These are phyloP conservation scores for Reutealis trisperma DNA, from an alignment of 345 rosid species.

Conservation along the genomic window DNA sequence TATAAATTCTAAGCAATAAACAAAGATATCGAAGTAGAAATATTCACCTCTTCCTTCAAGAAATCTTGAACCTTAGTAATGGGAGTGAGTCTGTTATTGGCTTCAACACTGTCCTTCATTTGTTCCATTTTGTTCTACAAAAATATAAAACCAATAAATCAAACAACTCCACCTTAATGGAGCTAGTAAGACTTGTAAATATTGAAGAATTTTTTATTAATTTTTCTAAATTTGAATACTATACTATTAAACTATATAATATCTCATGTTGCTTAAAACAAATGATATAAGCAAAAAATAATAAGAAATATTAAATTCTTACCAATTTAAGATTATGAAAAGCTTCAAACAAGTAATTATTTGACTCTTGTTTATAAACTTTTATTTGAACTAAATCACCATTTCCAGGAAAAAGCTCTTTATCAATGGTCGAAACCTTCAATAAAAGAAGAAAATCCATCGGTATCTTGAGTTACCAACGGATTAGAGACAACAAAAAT, in stretches of 20 bases:
- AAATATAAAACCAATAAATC: slow-evolving; percentile 8
- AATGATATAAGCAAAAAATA: too few relatives aligned
- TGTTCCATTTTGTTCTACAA: slow-evolving; percentile 48
- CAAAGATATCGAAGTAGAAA: neutral
- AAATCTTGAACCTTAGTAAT: slow-evolving; percentile 30
- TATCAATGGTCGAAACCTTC: too few relatives aligned
- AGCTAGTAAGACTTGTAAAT: too few relatives aligned
- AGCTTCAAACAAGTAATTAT: slow-evolving; percentile 21
- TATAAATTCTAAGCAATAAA: neutral
- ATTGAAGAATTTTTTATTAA: too few relatives aligned
- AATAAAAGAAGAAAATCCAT: too few relatives aligned
- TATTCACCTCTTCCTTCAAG: slow-evolving; percentile 62
- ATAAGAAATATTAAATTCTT: neutral
- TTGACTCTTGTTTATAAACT: slow-evolving; percentile 34
- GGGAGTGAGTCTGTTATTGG: slow-evolving; percentile 27
- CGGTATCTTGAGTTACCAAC: too few relatives aligned
- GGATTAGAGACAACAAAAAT: too few relatives aligned
- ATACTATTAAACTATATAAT: neutral
- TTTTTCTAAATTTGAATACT: too few relatives aligned
- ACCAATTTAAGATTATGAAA: slow-evolving; percentile 36
- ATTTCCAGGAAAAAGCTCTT: too few relatives aligned
- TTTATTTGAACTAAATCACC: slow-evolving; percentile 42
- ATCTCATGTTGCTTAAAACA: neutral
- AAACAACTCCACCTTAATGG: slow-evolving; percentile 1
- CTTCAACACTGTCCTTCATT: slow-evolving; percentile 32